Conservation (phyloP, 495 filamentous ascomycete genomes). For the Podospora conica region DNA sequence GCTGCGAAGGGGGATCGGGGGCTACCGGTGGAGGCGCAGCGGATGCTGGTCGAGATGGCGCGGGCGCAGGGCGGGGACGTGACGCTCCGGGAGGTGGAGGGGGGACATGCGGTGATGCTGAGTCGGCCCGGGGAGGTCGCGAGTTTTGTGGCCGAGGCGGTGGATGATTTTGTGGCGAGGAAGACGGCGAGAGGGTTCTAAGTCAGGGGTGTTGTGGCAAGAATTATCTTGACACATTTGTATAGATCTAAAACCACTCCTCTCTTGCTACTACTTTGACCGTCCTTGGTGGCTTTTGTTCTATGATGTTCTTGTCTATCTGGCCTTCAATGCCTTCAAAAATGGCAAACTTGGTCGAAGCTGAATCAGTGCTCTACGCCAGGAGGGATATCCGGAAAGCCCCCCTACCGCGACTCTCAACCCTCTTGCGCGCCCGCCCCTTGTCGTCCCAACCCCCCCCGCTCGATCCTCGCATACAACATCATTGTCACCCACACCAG, state of each 20-base stretch:
- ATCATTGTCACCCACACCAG: too few relatives aligned
- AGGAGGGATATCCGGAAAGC: neutral
- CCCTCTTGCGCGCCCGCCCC: too few relatives aligned
- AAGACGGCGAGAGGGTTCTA: neutral
- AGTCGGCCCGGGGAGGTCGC: conserved; percentile 28
- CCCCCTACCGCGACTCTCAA: too few relatives aligned
- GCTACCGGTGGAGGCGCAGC: conserved; percentile 22
- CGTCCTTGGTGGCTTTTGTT: too few relatives aligned
- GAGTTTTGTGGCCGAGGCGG: conserved; percentile 27
- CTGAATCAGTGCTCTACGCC: neutral
- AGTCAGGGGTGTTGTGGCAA: neutral
- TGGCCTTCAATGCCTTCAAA: neutral
- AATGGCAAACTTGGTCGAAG: neutral
- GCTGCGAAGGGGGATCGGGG: conserved; percentile 22
- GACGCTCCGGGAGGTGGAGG: conserved; percentile 22
- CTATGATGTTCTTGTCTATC: neutral
- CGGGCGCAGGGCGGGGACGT: conserved; percentile 23
- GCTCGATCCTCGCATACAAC: too few relatives aligned
- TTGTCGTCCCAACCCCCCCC: too few relatives aligned
- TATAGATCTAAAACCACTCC: neutral
- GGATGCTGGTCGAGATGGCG: conserved; percentile 18
- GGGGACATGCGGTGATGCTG: conserved; percentile 29
- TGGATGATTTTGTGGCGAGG: conserved; percentile 17
- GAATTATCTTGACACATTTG: neutral
- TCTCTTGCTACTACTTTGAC: too few relatives aligned